Evolutionary conservation across 139 green algal genomes (phyloP).

Genomic region (Mesotaenium endlicherianum): DNA sequence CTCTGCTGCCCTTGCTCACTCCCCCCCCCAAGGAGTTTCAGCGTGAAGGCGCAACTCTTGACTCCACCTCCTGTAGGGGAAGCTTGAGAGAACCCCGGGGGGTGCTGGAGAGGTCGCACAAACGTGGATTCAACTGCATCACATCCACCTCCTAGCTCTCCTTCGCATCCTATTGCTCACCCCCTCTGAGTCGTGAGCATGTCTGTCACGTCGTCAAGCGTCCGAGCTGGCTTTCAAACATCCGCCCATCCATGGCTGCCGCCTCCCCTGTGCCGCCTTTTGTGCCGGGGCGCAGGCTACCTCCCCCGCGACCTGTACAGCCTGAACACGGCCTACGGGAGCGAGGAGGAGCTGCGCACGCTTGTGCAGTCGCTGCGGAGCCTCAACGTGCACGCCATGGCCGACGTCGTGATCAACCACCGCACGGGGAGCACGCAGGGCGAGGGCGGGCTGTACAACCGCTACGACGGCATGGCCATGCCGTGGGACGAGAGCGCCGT

Average conservation of each 20-base stretch:
- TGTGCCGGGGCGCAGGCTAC: conserved; percentile 39
- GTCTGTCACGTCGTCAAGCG: no score
- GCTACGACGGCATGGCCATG: conserved; percentile 52
- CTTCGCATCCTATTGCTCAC: no score
- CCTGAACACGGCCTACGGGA: conserved; percentile 51
- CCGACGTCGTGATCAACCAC: conserved; percentile 64
- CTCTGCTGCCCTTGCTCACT: not conserved
- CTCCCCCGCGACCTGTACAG: conserved; percentile 54
- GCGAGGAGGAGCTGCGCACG: conserved; percentile 17
- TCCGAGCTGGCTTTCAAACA: no score
- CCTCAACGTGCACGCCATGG: conserved; percentile 19
- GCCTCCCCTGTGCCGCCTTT: not conserved
- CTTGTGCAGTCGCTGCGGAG: conserved; percentile 6
- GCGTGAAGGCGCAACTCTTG: no score
- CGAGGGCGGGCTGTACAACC: conserved; percentile 28
- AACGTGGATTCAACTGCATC: no score
- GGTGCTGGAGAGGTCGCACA: no score
- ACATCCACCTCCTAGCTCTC: no score
- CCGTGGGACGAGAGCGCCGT: conserved; percentile 80
- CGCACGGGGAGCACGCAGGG: conserved; percentile 33
- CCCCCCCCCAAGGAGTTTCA: no score
- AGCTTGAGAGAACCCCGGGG: no score
- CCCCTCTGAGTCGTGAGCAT: no score
- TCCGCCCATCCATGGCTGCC: no score
- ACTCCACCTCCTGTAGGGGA: no score